These are phyloP conservation scores for Talaromyces proteolyticus DNA, from an alignment of 495 filamentous ascomycete genomes.

Conservation along the genomic window DNA sequence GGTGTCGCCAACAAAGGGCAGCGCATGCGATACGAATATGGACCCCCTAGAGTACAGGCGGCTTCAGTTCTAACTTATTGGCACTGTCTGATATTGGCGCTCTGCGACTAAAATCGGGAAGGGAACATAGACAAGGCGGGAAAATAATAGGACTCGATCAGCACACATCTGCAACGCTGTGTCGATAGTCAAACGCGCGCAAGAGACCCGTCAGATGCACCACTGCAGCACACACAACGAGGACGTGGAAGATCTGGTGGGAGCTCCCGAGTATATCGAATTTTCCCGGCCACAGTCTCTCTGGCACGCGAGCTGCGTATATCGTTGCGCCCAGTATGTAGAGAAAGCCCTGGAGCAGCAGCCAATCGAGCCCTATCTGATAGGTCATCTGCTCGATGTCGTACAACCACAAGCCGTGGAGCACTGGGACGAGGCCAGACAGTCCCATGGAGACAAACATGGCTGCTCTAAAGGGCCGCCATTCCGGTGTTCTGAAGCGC, in stretches of 20 bases:
- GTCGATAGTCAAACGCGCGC: slow-evolving; percentile 51
- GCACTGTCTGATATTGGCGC: no score
- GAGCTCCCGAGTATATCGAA: slow-evolving; percentile 59
- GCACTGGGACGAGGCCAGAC: slow-evolving; percentile 73
- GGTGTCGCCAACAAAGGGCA: no score
- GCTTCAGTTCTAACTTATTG: no score
- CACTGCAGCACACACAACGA: slow-evolving; percentile 54
- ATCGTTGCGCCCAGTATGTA: slow-evolving; percentile 84
- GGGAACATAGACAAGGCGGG: not conserved
- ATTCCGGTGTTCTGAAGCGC: slow-evolving; percentile 72
- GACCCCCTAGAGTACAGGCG: no score
- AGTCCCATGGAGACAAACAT: slow-evolving; percentile 92
- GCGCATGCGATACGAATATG: no score
- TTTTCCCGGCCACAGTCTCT: slow-evolving; percentile 39
- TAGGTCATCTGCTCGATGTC: slow-evolving; percentile 51
- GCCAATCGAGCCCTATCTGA: slow-evolving; percentile 77
- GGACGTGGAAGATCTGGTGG: slow-evolving; percentile 61
- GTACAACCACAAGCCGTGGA: slow-evolving; percentile 65
- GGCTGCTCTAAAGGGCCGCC: slow-evolving; percentile 76
- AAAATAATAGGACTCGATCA: no score
- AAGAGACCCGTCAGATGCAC: slow-evolving; percentile 54
- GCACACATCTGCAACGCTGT: slow-evolving; percentile 35
- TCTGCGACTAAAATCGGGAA: no score
- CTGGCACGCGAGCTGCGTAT: slow-evolving; percentile 61
- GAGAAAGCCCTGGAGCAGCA: slow-evolving; percentile 70